These are phyloP conservation scores for Amanita phalloides DNA, from an alignment of 768 basidiomycete genomes.

Conservation along the genomic window DNA sequence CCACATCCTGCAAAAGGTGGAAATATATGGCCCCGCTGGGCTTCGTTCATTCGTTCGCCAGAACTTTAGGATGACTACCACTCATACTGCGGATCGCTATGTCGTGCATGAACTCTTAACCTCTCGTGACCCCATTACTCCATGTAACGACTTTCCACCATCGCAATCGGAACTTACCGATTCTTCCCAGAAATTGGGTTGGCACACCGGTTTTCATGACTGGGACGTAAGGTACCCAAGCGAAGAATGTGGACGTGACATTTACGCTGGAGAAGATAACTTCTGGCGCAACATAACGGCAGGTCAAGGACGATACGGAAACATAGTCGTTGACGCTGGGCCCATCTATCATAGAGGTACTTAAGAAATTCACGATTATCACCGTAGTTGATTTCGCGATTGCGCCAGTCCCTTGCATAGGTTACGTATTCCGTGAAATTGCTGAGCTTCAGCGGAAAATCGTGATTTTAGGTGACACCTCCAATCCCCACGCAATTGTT, in stretches of 20 bases:
- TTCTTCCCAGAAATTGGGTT: conserved; percentile 10
- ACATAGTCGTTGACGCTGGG: conserved; percentile 58
- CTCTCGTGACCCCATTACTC: conserved; percentile 38
- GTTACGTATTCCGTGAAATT: conserved; percentile 64
- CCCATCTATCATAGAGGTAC: conserved; percentile 69
- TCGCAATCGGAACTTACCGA: conserved; percentile 7
- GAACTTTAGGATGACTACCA: conserved; percentile 57
- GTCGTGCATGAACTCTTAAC: conserved; percentile 71
- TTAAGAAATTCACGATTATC: conserved; percentile 9
- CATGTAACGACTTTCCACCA: conserved; percentile 27
- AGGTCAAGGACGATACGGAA: conserved; percentile 25
- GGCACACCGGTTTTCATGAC: conserved; percentile 24
- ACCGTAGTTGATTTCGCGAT: neutral
- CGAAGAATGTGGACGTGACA: conserved; percentile 54
- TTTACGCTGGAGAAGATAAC: conserved; percentile 43
- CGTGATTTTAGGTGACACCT: conserved; percentile 72
- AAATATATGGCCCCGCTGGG: conserved; percentile 76
- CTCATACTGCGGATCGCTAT: conserved; percentile 49
- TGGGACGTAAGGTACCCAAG: conserved; percentile 31
- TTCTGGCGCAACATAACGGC: conserved; percentile 52
- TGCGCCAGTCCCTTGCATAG: conserved; percentile 63
- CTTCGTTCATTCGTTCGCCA: conserved; percentile 66
- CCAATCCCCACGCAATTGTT: conserved; percentile 47
- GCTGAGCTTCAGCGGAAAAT: conserved; percentile 43
- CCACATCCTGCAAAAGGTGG: conserved; percentile 20